Conservation (phyloP, 2,329 filamentous ascomycete genomes). For the Macrophomina tecta region DNA sequence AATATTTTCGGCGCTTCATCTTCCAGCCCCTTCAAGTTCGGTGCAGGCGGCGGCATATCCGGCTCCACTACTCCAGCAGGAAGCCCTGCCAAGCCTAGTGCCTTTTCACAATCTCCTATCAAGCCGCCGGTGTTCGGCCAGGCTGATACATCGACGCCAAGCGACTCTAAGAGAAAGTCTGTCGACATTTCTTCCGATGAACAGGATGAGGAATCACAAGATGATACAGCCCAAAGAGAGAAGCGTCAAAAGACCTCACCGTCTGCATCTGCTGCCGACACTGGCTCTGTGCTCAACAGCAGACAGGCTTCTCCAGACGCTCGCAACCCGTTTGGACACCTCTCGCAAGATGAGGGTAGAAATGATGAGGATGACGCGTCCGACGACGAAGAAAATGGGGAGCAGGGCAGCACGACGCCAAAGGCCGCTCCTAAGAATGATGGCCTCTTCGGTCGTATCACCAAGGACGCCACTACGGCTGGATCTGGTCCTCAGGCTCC, state of each 20-base stretch:
- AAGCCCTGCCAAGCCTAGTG: constrained; percentile 13
- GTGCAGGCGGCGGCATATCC: not conserved
- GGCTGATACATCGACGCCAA: not conserved
- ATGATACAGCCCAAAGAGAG: not conserved
- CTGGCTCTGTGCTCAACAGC: constrained; percentile 26
- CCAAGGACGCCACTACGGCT: constrained; percentile 10
- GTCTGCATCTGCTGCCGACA: constrained; percentile 7
- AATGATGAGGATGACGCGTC: constrained; percentile 17
- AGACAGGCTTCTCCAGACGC: constrained; percentile 22
- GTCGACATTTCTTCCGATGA: constrained; percentile 15
- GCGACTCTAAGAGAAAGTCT: constrained; percentile 12
- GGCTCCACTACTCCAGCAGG: constrained; percentile 23
- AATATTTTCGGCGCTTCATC: constrained; percentile 12
- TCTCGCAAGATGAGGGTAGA: constrained; percentile 26
- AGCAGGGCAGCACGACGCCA: constrained; percentile 20
- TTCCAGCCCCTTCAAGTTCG: constrained; percentile 13
- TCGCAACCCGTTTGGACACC: constrained; percentile 18
- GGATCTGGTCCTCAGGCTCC: not conserved
- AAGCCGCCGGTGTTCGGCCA: constrained; percentile 17
- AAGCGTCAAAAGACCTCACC: constrained; percentile 22
- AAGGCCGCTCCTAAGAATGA: not conserved
- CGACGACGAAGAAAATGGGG: constrained; percentile 21
- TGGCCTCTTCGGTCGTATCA: constrained; percentile 25
- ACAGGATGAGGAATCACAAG: constrained; percentile 12
- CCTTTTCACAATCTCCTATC: constrained; percentile 16